Evolutionary conservation across 208 protist genomes (phyloP).

Genomic region (Wallacemonas collosoma): DNA sequence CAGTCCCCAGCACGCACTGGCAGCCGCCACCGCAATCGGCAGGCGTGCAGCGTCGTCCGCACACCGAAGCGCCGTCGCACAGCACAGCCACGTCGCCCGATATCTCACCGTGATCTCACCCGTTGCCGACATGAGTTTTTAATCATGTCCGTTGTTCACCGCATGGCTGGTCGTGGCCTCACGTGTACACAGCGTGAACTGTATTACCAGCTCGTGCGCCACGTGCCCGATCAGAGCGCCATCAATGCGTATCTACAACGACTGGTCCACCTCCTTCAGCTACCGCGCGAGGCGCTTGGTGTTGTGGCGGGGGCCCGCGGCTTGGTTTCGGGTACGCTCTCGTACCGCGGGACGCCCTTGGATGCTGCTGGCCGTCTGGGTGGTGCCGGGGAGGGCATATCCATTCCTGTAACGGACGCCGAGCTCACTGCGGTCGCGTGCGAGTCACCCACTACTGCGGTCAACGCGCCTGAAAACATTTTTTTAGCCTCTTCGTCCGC

Average conservation of each 20-base stretch:
- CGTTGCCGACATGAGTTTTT: constrained; percentile 39
- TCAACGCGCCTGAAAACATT: too few species aligned
- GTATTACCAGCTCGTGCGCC: constrained; percentile 76
- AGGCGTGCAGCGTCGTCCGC: too few species aligned
- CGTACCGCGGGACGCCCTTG: constrained; percentile 42
- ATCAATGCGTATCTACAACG: constrained; percentile 57
- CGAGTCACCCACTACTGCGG: neutral
- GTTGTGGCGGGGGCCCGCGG: constrained; percentile 74
- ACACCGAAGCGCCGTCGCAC: neutral
- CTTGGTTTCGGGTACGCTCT: constrained; percentile 54
- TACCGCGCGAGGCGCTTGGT: constrained; percentile 66
- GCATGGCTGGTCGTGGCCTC: constrained; percentile 37
- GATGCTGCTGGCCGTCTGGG: neutral
- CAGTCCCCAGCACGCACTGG: too few species aligned
- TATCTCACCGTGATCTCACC: neutral
- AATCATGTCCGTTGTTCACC: constrained; percentile 47
- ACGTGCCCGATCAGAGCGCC: constrained; percentile 48
- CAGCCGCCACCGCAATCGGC: too few species aligned
- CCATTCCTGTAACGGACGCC: constrained; percentile 30
- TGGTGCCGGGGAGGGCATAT: constrained; percentile 26
- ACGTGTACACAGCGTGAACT: constrained; percentile 80
- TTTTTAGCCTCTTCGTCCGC: too few species aligned
- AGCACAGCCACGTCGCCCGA: neutral
- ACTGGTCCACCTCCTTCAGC: constrained; percentile 38
- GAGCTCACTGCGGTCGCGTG: constrained; percentile 28